These are phyloP conservation scores for Penicillium paxilli DNA, from an alignment of 495 filamentous ascomycete genomes.

Conservation along the genomic window DNA sequence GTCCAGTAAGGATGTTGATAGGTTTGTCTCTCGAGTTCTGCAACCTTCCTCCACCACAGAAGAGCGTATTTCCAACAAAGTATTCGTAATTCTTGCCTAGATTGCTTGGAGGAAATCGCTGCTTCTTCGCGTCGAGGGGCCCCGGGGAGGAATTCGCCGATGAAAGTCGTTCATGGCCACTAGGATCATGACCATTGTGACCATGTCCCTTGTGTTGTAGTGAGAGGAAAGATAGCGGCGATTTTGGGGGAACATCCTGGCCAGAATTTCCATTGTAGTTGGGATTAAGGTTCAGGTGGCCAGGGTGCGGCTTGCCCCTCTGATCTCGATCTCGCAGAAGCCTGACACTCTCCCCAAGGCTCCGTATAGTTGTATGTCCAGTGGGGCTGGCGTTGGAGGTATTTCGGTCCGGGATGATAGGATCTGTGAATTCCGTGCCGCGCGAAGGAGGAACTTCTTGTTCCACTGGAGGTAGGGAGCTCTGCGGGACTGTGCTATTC, in stretches of 20 bases:
- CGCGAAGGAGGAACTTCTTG: slow-evolving; percentile 67
- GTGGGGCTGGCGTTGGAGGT: slow-evolving; percentile 76
- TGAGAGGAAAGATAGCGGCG: slow-evolving; percentile 70
- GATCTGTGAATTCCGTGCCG: slow-evolving; percentile 77
- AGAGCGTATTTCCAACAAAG: slow-evolving; percentile 87
- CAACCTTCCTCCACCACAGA: slow-evolving; percentile 79
- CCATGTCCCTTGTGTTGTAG: slow-evolving; percentile 50
- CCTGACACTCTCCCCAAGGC: slow-evolving; percentile 70
- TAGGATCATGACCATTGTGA: slow-evolving; percentile 48
- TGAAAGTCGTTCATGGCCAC: slow-evolving; percentile 72
- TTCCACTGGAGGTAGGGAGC: slow-evolving; percentile 47
- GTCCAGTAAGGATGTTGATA: slow-evolving; percentile 86
- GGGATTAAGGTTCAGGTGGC: slow-evolving; percentile 58
- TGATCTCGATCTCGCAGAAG: slow-evolving; percentile 62
- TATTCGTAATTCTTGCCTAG: slow-evolving; percentile 82
- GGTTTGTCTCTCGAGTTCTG: slow-evolving; percentile 88
- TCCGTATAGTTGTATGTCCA: slow-evolving; percentile 62
- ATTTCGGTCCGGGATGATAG: slow-evolving; percentile 58
- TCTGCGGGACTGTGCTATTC: slow-evolving; percentile 41
- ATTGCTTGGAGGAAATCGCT: slow-evolving; percentile 32
- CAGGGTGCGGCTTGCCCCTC: slow-evolving; percentile 48
- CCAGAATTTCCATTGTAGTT: slow-evolving; percentile 50
- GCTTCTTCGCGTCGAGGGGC: slow-evolving; percentile 37
- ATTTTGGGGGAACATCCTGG: slow-evolving; percentile 59
- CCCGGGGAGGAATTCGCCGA: slow-evolving; percentile 73